These are phyloP conservation scores for Plasmodium coatneyi DNA, from an alignment of 169 alveolate genomes.

Conservation along the genomic window DNA sequence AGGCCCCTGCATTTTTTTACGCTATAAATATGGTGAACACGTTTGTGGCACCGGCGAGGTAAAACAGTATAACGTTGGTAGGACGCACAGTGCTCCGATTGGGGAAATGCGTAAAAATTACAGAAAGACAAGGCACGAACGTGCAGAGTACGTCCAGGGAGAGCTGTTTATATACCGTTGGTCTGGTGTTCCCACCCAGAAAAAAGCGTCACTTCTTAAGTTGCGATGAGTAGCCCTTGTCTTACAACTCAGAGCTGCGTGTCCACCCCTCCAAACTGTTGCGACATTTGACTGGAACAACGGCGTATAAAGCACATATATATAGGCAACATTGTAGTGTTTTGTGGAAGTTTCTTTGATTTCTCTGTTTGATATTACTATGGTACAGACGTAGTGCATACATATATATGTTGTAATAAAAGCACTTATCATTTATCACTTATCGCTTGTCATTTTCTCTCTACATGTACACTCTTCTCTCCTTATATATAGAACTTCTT, in stretches of 20 bases:
- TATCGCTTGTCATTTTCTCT: not conserved
- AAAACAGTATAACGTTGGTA: not conserved
- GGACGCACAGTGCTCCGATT: not conserved
- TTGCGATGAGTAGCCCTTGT: not conserved
- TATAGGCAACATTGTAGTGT: not conserved
- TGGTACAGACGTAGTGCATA: not conserved
- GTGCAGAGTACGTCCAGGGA: not conserved
- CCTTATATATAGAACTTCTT: not conserved
- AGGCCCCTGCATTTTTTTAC: not conserved
- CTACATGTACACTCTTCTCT: not conserved
- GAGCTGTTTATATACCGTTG: not conserved
- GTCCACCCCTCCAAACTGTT: not conserved
- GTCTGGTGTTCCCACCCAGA: not conserved
- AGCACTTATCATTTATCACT: not conserved
- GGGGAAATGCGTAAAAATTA: not conserved
- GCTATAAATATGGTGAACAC: not conserved
- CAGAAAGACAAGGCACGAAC: not conserved
- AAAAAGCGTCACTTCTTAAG: not conserved
- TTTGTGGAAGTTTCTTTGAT: not conserved
- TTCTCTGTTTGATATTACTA: not conserved
- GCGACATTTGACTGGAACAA: not conserved
- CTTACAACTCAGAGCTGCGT: not conserved
- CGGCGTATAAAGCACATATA: not conserved
- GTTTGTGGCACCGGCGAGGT: not conserved
- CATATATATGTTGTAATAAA: not conserved